Conservation (phyloP, 768 basidiomycete species). For the Hortiboletus campestris region DNA sequence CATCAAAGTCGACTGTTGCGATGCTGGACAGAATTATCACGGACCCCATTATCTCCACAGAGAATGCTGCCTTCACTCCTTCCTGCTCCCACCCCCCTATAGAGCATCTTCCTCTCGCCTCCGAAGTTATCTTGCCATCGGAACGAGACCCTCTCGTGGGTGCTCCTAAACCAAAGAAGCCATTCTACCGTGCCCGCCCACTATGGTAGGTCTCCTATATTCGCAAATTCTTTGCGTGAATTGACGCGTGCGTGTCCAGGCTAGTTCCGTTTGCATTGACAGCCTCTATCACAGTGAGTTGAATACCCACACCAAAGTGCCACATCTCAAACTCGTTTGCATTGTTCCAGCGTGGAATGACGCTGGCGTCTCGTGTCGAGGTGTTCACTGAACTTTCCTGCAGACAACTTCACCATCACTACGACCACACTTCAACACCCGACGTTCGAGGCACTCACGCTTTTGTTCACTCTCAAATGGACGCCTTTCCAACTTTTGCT, state of each 20-base stretch:
- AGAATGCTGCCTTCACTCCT: slow-evolving; percentile 31
- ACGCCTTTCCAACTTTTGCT: slow-evolving; percentile 8
- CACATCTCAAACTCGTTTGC: background rate
- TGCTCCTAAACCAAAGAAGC: slow-evolving; percentile 34
- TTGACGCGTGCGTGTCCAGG: slow-evolving; percentile 40
- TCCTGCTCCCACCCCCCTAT: slow-evolving; percentile 16
- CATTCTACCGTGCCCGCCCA: slow-evolving; percentile 50
- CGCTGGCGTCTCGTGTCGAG: slow-evolving; percentile 74
- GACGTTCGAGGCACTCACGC: background rate
- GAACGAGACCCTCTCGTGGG: slow-evolving; percentile 36
- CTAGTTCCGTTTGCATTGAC: slow-evolving; percentile 68
- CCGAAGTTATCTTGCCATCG: slow-evolving; percentile 17
- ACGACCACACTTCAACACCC: slow-evolving; percentile 35
- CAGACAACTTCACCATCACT: slow-evolving; percentile 47
- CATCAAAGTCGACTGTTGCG: background rate
- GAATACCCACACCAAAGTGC: background rate
- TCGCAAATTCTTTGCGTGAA: background rate
- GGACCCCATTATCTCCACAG: slow-evolving; percentile 35
- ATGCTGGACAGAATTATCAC: slow-evolving; percentile 35
- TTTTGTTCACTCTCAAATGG: slow-evolving; percentile 3
- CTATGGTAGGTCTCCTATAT: slow-evolving; percentile 36
- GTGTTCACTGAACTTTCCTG: slow-evolving; percentile 80
- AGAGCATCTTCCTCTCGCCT: slow-evolving; percentile 16
- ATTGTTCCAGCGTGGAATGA: slow-evolving; percentile 66
- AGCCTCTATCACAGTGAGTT: slow-evolving; percentile 63